These are phyloP conservation scores for Hebeloma cylindrosporum DNA, from an alignment of 768 basidiomycete species.

Conservation along the genomic window DNA sequence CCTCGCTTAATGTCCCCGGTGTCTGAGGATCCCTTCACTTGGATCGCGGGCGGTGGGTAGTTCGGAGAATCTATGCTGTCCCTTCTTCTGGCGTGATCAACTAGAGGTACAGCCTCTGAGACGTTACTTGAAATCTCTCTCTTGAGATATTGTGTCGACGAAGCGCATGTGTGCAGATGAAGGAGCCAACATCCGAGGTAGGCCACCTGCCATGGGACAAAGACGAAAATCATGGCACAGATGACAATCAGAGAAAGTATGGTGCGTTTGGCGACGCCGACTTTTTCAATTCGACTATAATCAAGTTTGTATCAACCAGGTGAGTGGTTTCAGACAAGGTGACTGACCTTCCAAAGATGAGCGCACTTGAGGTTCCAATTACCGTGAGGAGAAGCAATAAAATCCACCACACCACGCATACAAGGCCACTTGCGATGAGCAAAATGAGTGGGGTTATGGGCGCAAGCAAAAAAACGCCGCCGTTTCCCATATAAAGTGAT, in stretches of 20 bases:
- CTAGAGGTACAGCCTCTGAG: slow-evolving; percentile 15
- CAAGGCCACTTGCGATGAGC: slow-evolving; percentile 63
- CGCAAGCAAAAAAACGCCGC: slow-evolving; percentile 47
- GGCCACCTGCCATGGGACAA: slow-evolving; percentile 92
- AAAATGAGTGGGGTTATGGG: slow-evolving; percentile 57
- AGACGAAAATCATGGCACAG: slow-evolving; percentile 61
- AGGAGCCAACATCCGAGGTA: slow-evolving; percentile 84
- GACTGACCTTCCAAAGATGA: slow-evolving; percentile 38
- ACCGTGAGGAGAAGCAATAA: slow-evolving; percentile 50
- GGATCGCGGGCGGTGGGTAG: slow-evolving; percentile 3
- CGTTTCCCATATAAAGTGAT: slow-evolving; percentile 59
- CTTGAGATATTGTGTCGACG: slow-evolving; percentile 23
- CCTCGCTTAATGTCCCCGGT: slow-evolving; percentile 23
- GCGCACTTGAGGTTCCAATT: slow-evolving; percentile 32
- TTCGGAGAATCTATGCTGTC: slow-evolving; percentile 6
- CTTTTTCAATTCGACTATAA: slow-evolving; percentile 34
- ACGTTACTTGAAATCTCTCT: slow-evolving; percentile 1
- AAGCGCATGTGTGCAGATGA: slow-evolving; percentile 67
- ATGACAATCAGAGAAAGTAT: slow-evolving; percentile 61
- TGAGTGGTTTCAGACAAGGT: neutral
- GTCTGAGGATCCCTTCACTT: slow-evolving; percentile 6
- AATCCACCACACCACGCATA: slow-evolving; percentile 58
- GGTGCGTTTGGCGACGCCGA: slow-evolving; percentile 45
- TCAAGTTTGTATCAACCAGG: neutral
- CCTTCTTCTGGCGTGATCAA: slow-evolving; percentile 6